These are phyloP conservation scores for Fusarium clavum DNA, from an alignment of 2,329 filamentous ascomycete species.

Conservation along the genomic window DNA sequence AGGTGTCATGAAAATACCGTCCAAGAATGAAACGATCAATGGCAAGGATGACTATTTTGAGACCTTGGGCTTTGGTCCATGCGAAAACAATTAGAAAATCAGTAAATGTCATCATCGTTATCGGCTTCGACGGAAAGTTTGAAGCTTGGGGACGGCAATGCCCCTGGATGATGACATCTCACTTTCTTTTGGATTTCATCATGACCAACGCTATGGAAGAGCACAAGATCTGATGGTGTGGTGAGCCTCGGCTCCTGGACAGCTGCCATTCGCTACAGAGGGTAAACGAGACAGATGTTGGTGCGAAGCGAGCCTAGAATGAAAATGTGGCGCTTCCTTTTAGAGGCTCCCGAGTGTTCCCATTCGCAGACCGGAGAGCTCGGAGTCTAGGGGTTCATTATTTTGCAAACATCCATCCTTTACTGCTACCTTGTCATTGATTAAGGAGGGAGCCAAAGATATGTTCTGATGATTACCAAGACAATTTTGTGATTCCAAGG, in stretches of 20 bases:
- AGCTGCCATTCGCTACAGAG: conserved; percentile 9
- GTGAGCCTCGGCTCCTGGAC: conserved; percentile 19
- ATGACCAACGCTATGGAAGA: conserved; percentile 20
- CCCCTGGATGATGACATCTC: conserved; percentile 41
- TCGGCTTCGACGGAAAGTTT: conserved; percentile 35
- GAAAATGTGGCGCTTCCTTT: conserved; percentile 30
- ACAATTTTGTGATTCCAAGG: not conserved
- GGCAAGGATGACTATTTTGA: not conserved
- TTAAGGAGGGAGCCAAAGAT: conserved; percentile 21
- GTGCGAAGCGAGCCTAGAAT: conserved; percentile 18
- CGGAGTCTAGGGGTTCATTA: conserved; percentile 34
- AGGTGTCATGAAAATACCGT: not conserved
- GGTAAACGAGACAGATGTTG: conserved; percentile 16
- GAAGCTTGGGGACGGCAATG: conserved; percentile 26
- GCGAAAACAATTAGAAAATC: not conserved
- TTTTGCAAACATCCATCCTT: conserved; percentile 13
- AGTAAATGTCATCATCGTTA: conserved; percentile 34
- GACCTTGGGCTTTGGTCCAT: not conserved
- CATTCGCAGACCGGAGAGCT: conserved; percentile 47
- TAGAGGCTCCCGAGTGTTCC: conserved; percentile 40
- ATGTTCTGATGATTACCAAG: conserved; percentile 17
- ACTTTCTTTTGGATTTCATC: conserved; percentile 25
- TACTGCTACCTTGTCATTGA: conserved; percentile 21
- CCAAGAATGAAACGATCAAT: conserved; percentile 5
- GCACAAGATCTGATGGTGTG: conserved; percentile 29